These are phyloP conservation scores for Diaporthe sp. DNA, from an alignment of 2,329 filamentous ascomycete species.

Conservation along the genomic window DNA sequence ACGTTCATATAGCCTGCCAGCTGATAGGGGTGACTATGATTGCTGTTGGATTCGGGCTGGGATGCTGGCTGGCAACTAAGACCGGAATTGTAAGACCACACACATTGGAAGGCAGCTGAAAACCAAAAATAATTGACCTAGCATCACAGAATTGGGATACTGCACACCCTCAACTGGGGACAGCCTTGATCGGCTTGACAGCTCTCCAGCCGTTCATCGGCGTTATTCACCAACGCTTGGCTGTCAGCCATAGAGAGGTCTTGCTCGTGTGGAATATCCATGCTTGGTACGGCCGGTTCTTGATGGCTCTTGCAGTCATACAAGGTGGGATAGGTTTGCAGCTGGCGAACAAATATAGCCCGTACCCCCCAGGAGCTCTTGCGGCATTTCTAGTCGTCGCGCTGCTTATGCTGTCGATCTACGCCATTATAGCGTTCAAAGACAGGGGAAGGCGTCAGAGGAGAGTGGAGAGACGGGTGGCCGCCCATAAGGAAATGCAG, in stretches of 20 bases:
- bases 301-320: background rate
- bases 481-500: background rate
- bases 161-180: conserved; percentile 3
- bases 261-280: conserved; percentile 19
- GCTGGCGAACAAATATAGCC: background rate
- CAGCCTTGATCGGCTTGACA: background rate
- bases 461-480: conserved; percentile 7
- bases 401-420: background rate
- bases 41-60: background rate
- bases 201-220: background rate
- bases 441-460: background rate
- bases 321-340: conserved; percentile 11
- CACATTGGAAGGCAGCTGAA: background rate
- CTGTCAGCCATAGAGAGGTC: background rate
- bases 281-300: background rate
- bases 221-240: background rate
- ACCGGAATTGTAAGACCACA: conserved; percentile 15
- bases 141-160: conserved; percentile 13
- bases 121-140: background rate
- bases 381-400: background rate
- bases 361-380: background rate
- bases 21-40: background rate
- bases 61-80: background rate
- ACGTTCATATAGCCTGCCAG: background rate
- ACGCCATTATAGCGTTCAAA: background rate